Base-by-base conservation (phyloP, 2,329 filamentous ascomycete genomes). In the Fusarium sacchari region DNA sequence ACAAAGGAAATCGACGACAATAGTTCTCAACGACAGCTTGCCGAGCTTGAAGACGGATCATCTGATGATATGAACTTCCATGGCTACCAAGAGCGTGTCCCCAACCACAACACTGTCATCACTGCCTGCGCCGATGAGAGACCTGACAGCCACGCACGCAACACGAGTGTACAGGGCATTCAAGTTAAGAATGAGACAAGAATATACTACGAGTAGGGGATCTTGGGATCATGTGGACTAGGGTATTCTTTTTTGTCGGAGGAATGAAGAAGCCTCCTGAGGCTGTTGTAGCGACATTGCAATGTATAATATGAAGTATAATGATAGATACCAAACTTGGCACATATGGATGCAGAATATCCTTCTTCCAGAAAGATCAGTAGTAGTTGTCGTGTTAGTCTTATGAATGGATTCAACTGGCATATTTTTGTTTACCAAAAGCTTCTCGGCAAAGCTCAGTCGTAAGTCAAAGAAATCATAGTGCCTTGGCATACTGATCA, bases 141-240 rank as follows among this genome's bases (percentile, higher is more conserved):
- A 10, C 69, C 69, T 1, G 26, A 53, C 7, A 55, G 39, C 28
- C 60, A 69, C 13, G 22, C 36, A 14, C 26, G 37, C 24, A 28
- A 20, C 5, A 26, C 49, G n/a, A 53, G 22, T n/a, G 3, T 50
- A 14, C 64, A 72, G 17, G 69, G 69, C 15, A 72, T 72, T 22
- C 64, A 72, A 39, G 69, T 72, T 20, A 72, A 72, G 55, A 72
- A 72, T 46, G 69, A 72, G 55, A 72, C 69, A 4, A 61, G 46
- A 28, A 70, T 72, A 24, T 69, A 69, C 40, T 72, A 72, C 17
- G 69, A 69, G 24, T 55, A 39, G 36, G 15, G 10, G 3, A 10
- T 10, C 7, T 22, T 22, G 2, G 1, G 7, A 4, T 14, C 6
- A 15, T 13, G 20, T 10, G 5, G 5, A 17, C 5, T 17, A 15